Conservation (phyloP, 192 early-diverging fungal genomes). For the Obelidium mucronatum region DNA sequence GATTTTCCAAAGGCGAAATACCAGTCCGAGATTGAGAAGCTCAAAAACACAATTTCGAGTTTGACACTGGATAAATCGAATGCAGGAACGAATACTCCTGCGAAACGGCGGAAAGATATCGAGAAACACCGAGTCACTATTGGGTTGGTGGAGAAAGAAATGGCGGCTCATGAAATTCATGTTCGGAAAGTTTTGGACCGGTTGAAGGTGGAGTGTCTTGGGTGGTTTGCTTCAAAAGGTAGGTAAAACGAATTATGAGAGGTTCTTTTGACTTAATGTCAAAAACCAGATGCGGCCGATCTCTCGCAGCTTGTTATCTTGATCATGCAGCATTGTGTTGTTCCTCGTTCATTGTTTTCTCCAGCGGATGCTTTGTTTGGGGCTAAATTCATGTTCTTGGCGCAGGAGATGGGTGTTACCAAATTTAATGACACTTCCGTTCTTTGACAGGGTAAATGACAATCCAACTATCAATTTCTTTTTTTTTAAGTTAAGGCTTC, state of each 20-base stretch:
- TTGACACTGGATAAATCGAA: constrained; percentile 35
- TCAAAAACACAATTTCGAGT: constrained; percentile 42
- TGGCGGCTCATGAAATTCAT: constrained; percentile 46
- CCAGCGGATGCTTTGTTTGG: constrained; percentile 76
- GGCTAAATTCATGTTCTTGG: constrained; percentile 72
- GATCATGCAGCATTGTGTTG: constrained; percentile 76
- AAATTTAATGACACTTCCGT: constrained; percentile 73
- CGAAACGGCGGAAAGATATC: constrained; percentile 45
- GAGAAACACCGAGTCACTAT: constrained; percentile 31
- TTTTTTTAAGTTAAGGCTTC: background rate
- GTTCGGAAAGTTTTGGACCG: constrained; percentile 41
- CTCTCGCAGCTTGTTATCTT: constrained; percentile 36
- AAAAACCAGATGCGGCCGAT: background rate
- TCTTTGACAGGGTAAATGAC: constrained; percentile 70
- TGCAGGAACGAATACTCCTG: background rate
- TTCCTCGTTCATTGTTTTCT: constrained; percentile 71
- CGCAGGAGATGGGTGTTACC: constrained; percentile 74
- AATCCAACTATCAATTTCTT: too few relatives aligned
- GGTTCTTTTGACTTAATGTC: background rate
- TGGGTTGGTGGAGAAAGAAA: constrained; percentile 47
- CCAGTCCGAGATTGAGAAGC: constrained; percentile 59
- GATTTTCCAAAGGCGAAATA: constrained; percentile 70
- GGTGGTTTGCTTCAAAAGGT: constrained; percentile 45
- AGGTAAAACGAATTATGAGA: too few relatives aligned
- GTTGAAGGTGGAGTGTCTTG: constrained; percentile 37